Evolutionary conservation across 1,284 basidiomycete genomes (phyloP), one percentile per base, ranked within the genome.

Genomic region (Ganoderma multipileum): DNA sequence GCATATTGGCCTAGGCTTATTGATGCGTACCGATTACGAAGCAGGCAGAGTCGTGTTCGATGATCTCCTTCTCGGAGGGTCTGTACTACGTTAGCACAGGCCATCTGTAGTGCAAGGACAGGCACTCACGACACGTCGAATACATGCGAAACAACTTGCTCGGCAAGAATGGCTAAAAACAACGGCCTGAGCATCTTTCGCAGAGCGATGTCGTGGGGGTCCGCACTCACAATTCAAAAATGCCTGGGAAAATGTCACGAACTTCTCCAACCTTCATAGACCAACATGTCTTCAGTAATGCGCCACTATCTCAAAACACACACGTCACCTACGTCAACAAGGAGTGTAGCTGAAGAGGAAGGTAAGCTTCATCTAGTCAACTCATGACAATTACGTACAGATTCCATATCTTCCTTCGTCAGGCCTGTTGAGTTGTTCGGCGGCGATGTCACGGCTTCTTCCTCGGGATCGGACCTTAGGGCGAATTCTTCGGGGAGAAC

Each of bases 201-300:
- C 41, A 18, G 77, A 0, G 85, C 85, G 86, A 18, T 23, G 1
- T 30, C 39, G 36, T 26, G 54, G 57, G 63, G 2, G 9, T 23
- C n/a, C 59, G 12, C 16, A 14, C 52, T n/a, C 28, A 85, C 88
- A 75, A 42, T 42, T 42, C 41, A 42, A 16, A 18, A 42, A 42
- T 42, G 41, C 41, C 41, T 88, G 86, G 1, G 91, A 91, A 61
- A 91, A 86, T 0, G 82, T 82, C 0, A 89, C 81, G 68, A 88
- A 92, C 80, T 92, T 92, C 66, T 90, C 88, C 33, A 92, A 76
- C 11, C 90, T 91, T 65, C n/a, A 50, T 18, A 50, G 12, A 42
- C 41, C 41, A 42, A 42, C 16, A 42, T 18, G 47, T n/a, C 47
- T n/a, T 50, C 47, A 50, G n/a, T 50, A 23, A 23, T 18, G 64